Percentiles rank a stretch among this genome's conserved stretches.
Conservation (phyloP, 192 early-diverging fungal genomes). For the Allomyces macrogynus region DNA sequence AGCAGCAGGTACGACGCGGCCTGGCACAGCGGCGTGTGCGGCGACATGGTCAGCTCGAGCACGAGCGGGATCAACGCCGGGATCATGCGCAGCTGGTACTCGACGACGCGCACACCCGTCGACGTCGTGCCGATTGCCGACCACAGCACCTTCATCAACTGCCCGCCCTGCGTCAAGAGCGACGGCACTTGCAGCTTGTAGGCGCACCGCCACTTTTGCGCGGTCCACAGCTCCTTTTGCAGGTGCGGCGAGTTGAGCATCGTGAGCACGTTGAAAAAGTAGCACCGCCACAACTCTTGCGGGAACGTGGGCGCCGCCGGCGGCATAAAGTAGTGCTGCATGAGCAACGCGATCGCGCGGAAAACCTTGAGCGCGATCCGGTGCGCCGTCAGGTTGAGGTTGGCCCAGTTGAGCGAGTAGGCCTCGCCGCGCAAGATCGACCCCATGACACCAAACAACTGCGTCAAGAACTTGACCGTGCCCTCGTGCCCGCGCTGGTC, state of each 20-base stretch:
- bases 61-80: slow-evolving; percentile 3
- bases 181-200: slow-evolving; percentile 33
- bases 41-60: slow-evolving; percentile 23
- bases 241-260: slow-evolving; percentile 30
- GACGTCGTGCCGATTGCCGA: slow-evolving; percentile 3
- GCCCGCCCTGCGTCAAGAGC: slow-evolving; percentile 31
- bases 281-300: slow-evolving; percentile 18
- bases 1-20: slow-evolving; percentile 21
- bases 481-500: neutral
- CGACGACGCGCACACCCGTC: neutral
- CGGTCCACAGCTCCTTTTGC: slow-evolving; percentile 32
- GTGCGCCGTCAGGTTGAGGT: slow-evolving; percentile 15
- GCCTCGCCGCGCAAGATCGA: slow-evolving; percentile 9
- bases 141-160: slow-evolving; percentile 33
- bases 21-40: slow-evolving; percentile 15
- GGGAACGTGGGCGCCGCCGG: neutral
- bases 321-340: neutral
- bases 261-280: slow-evolving; percentile 21
- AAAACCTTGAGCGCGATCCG: slow-evolving; percentile 12
- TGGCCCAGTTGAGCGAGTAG: slow-evolving; percentile 16
- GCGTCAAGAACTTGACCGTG: neutral
- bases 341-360: slow-evolving; percentile 5
- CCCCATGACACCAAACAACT: neutral
- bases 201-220: slow-evolving; percentile 29
- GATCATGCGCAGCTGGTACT: slow-evolving; percentile 8